These are phyloP conservation scores for Aspergillus alliaceus DNA, from an alignment of 2,329 filamentous ascomycete genomes.

Conservation along the genomic window DNA sequence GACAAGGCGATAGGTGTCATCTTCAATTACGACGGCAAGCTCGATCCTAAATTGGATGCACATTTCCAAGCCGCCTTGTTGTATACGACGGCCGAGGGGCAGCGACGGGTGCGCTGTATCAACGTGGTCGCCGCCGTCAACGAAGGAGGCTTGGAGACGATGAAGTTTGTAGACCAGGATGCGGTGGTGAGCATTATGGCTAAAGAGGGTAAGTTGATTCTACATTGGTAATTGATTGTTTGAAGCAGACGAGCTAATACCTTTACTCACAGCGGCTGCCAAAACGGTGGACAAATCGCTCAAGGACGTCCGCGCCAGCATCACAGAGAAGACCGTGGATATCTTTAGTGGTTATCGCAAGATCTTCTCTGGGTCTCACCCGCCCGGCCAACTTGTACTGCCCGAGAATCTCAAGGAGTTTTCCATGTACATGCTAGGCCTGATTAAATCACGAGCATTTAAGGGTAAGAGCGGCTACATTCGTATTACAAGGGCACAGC, in stretches of 20 bases:
- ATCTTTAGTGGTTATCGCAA: conserved; percentile 90
- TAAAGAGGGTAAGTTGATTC: conserved; percentile 64
- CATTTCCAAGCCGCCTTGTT: conserved; percentile 95
- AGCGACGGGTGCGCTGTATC: conserved; percentile 86
- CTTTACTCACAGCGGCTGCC: conserved; percentile 61
- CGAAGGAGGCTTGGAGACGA: conserved; percentile 75
- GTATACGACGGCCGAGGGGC: conserved; percentile 87
- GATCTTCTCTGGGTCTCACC: conserved; percentile 82
- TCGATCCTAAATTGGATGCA: conserved; percentile 94
- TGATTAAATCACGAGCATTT: conserved; percentile 88
- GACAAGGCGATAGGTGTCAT: conserved; percentile 91
- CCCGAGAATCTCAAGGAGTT: conserved; percentile 96
- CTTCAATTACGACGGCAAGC: conserved; percentile 93
- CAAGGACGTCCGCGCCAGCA: conserved; percentile 78
- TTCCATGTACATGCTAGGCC: conserved; percentile 88
- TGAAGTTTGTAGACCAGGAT: conserved; percentile 96
- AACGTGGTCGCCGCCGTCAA: conserved; percentile 93
- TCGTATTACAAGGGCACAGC: neutral
- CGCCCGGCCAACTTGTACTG: conserved; percentile 88
- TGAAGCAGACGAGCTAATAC: conserved; percentile 21
- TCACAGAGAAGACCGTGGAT: conserved; percentile 91
- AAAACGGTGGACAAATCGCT: conserved; percentile 74
- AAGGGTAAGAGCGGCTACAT: conserved; percentile 56
- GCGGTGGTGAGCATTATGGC: conserved; percentile 84
- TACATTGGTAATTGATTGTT: conserved; percentile 1